These are phyloP conservation scores for Parasitella parasitica DNA, from an alignment of 371 early-diverging fungal genomes.

Conservation along the genomic window DNA sequence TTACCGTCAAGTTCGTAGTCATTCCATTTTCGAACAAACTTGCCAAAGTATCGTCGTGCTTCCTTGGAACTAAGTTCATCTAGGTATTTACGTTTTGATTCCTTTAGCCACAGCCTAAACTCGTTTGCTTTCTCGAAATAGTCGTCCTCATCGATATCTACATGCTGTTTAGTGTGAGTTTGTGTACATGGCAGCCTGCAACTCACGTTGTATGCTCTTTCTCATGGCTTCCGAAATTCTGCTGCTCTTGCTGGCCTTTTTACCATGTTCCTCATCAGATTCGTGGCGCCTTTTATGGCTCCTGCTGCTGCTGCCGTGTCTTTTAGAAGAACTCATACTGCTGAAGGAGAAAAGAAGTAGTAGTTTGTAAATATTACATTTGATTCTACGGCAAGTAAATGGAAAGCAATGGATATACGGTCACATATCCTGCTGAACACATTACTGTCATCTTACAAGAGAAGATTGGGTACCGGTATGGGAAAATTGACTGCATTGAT, in stretches of 20 bases:
- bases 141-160: slow-evolving; percentile 67
- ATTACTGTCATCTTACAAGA: too few species aligned
- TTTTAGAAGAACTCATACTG: slow-evolving; percentile 1
- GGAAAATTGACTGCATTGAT: too few species aligned
- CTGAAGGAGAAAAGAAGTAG: too few species aligned
- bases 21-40: slow-evolving; percentile 81
- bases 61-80: slow-evolving; percentile 71
- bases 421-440: too few species aligned
- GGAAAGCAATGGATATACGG: too few species aligned
- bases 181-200: too few species aligned
- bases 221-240: neutral
- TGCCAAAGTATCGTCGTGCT: slow-evolving; percentile 71
- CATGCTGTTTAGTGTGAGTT: neutral
- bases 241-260: neutral
- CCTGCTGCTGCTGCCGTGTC: neutral
- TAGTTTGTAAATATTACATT: too few species aligned
- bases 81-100: slow-evolving; percentile 72
- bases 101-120: slow-evolving; percentile 80
- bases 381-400: too few species aligned
- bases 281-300: neutral
- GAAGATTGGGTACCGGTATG: too few species aligned
- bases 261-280: neutral
- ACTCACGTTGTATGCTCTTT: neutral
- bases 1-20: slow-evolving; percentile 60
- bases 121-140: slow-evolving; percentile 77